Percentiles rank a stretch among this genome's conserved stretches.
phyloP scores from a whole-genome alignment of 1,139 yeast species.

The Pichia sp. region DNA sequence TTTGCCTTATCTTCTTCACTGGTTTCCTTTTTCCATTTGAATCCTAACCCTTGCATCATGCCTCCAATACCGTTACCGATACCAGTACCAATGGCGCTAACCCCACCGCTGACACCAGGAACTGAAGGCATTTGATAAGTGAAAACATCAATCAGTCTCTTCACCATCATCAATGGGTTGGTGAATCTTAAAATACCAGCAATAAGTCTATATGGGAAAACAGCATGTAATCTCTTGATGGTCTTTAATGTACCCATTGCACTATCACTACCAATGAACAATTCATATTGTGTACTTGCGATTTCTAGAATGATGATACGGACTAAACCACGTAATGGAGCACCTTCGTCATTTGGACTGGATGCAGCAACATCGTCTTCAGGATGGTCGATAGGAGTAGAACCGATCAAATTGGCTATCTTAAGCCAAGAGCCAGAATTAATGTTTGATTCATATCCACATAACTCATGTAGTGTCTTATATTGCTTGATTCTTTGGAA shows the following conservation, averaged over 20 bases:
- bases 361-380: background rate
- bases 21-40: constrained; percentile 9
- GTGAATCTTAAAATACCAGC: constrained; percentile 76
- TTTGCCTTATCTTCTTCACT: background rate
- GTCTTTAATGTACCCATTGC: constrained; percentile 73
- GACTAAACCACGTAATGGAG: constrained; percentile 63
- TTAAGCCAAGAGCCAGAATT: constrained; percentile 8
- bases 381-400: background rate
- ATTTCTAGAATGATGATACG: constrained; percentile 82
- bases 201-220: constrained; percentile 76
- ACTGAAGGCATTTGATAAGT: constrained; percentile 63
- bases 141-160: constrained; percentile 73
- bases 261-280: constrained; percentile 76
- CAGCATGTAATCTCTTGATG: constrained; percentile 62
- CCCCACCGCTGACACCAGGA: constrained; percentile 34
- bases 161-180: constrained; percentile 81
- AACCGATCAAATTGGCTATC: constrained; percentile 2
- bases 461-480: constrained; percentile 51
- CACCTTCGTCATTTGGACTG: constrained; percentile 38
- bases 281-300: constrained; percentile 78
- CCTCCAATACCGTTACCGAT: constrained; percentile 15
- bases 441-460: constrained; percentile 12
- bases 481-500: constrained; percentile 63
- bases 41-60: constrained; percentile 17
- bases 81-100: constrained; percentile 13